These are phyloP conservation scores for Phaeosphaeriaceae sp. DNA, from an alignment of 2,329 filamentous ascomycete genomes.

Conservation along the genomic window DNA sequence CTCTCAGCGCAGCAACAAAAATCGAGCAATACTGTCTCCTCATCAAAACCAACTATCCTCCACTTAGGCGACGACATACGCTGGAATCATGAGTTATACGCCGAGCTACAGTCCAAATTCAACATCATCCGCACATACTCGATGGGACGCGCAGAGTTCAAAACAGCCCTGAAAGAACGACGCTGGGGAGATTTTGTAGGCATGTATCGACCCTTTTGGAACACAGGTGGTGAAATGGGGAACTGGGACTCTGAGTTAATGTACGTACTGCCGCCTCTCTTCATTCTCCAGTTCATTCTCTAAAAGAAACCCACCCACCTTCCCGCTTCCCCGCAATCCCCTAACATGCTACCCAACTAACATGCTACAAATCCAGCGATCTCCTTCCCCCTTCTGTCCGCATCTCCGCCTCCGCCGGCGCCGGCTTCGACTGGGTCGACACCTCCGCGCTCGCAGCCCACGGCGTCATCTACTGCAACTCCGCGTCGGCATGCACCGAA, in stretches of 20 bases:
- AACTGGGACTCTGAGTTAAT: constrained; percentile 68
- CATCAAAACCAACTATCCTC: constrained; percentile 47
- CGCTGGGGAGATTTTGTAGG: constrained; percentile 54
- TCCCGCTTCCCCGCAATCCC: neutral
- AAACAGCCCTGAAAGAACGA: constrained; percentile 44
- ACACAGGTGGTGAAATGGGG: constrained; percentile 70
- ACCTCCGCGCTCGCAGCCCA: constrained; percentile 65
- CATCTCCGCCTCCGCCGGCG: constrained; percentile 67
- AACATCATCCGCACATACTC: constrained; percentile 49
- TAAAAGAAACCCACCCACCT: no score
- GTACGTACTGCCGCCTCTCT: constrained; percentile 16
- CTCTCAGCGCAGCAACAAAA: neutral
- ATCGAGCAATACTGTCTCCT: neutral
- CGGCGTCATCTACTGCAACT: constrained; percentile 76
- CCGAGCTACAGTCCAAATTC: constrained; percentile 45
- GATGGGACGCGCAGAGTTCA: constrained; percentile 50
- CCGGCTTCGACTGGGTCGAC: constrained; percentile 70
- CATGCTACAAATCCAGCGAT: constrained; percentile 11
- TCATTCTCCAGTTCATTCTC: no score
- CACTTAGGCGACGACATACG: constrained; percentile 55
- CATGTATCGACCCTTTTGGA: constrained; percentile 68
- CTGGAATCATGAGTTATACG: constrained; percentile 55
- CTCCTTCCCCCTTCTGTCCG: constrained; percentile 60
- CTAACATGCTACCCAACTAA: neutral
- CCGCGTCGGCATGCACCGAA: constrained; percentile 72